Evolutionary conservation across 768 basidiomycete species (phyloP), one percentile per base, ranked within the genome.

Genomic region (Lentinula sp.): DNA sequence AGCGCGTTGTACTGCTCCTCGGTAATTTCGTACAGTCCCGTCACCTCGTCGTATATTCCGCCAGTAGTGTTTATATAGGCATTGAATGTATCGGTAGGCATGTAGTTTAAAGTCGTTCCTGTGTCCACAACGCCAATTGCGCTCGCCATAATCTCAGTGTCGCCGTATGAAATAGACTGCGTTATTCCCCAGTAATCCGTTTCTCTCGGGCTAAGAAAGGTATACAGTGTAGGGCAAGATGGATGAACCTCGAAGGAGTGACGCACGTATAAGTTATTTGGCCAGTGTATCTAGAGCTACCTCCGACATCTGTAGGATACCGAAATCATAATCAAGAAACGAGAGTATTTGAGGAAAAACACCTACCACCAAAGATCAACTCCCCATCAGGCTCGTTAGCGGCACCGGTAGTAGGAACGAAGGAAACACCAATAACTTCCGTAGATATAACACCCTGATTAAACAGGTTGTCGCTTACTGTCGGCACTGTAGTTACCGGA

Each of bases 391-490:
- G 40, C 10, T 61, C 58, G 6, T 67, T 58, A 0, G 57, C 18
- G 18, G 35, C 23, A n/a, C 64, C 61, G 34, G 74, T 83, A 3
- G 76, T 75, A 34, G 85, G 85, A 37, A 74, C 73, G 65, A 82
- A 86, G 32, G 76, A 84, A 58, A 86, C 73, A 34, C 81, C 78
- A 61, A 86, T 73, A 28, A 73, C 63, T 57, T 80, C 66, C 28
- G 72, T 52, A 21, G 67, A 51, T 61, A 84, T 84, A 1, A 64
- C 60, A 5, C 79, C 78, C 45, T 74, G 69, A 5, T 59, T 43
- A 67, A 76, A 81, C 16, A 82, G 71, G 65, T 83, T 86, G 63
- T 84, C 80, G 10, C 80, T 83, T 35, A 89, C 82, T 4, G 86
- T 84, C 9, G 83, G 82, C 61, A 85, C 76, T 23, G 62, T 64